Evolutionary conservation across 768 basidiomycete species (phyloP).

Genomic region (Lentinula detonsa): DNA sequence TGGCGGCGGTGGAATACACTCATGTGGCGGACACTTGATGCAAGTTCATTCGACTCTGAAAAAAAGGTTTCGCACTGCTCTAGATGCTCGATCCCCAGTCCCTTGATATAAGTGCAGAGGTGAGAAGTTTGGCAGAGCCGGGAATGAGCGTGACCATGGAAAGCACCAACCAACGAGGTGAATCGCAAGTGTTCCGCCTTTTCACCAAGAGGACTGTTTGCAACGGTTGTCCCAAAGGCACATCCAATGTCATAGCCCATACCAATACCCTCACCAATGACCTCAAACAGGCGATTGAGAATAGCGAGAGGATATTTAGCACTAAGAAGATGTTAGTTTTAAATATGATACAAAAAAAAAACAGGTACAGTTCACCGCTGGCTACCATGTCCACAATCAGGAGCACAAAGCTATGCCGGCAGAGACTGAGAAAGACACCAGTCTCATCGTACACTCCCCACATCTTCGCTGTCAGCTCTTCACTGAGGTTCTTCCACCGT

Average conservation of each 20-base stretch:
- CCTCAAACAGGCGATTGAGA: neutral
- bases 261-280: constrained; percentile 4
- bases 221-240: constrained; percentile 16
- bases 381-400: constrained; percentile 19
- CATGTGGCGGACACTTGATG: constrained; percentile 8
- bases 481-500: constrained; percentile 12
- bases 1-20: constrained; percentile 15
- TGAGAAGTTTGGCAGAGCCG: constrained; percentile 14
- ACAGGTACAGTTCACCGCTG: constrained; percentile 21
- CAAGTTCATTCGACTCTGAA: constrained; percentile 9
- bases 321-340: neutral
- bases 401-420: constrained; percentile 18
- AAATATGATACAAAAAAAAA: neutral
- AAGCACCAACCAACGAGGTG: constrained; percentile 4
- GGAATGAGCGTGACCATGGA: constrained; percentile 19
- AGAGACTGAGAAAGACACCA: constrained; percentile 17
- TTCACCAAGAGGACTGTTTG: constrained; percentile 11
- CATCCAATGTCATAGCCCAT: constrained; percentile 19
- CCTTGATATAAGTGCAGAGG: constrained; percentile 11
- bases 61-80: constrained; percentile 14
- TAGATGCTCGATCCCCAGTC: constrained; percentile 15
- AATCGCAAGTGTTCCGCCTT: neutral
- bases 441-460: constrained; percentile 17
- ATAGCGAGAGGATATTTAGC: constrained; percentile 5
- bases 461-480: constrained; percentile 11